Conservation (phyloP, 305 asterid genomes). For the Fraxinus floribunda region DNA sequence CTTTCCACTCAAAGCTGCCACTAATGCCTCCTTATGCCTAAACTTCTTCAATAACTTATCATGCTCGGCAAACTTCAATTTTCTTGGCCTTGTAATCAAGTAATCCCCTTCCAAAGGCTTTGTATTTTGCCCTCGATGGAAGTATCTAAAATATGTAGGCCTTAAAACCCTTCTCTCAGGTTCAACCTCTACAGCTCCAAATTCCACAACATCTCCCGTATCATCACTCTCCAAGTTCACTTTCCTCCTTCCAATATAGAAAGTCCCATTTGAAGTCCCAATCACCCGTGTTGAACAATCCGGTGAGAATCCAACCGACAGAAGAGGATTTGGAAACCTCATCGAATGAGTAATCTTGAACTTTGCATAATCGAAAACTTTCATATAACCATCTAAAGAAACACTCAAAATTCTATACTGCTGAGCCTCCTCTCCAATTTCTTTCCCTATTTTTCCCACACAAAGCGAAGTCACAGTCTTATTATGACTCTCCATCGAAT, state of each 20-base stretch:
- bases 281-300: constrained; percentile 68
- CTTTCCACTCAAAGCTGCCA: constrained; percentile 50
- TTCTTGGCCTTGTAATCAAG: constrained; percentile 57
- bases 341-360: constrained; percentile 71
- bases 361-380: constrained; percentile 75
- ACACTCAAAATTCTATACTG: constrained; percentile 75
- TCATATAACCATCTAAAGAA: constrained; percentile 79
- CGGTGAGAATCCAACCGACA: constrained; percentile 74
- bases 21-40: constrained; percentile 73
- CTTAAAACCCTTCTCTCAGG: constrained; percentile 47
- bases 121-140: constrained; percentile 69
- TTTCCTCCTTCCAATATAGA: constrained; percentile 73
- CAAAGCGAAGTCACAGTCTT: constrained; percentile 80
- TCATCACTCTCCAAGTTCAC: constrained; percentile 32
- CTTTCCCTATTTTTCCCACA: constrained; percentile 57
- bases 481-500: constrained; percentile 87
- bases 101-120: constrained; percentile 71
- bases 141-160: constrained; percentile 79
- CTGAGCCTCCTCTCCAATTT: constrained; percentile 47
- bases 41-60: constrained; percentile 75
- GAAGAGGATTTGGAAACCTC: constrained; percentile 74
- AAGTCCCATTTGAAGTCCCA: constrained; percentile 68
- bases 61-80: constrained; percentile 59
- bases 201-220: constrained; percentile 31
- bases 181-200: constrained; percentile 42